Evolutionary conservation across 2,329 filamentous ascomycete species (phyloP).

Genomic region (Colletotrichum noveboracense): DNA sequence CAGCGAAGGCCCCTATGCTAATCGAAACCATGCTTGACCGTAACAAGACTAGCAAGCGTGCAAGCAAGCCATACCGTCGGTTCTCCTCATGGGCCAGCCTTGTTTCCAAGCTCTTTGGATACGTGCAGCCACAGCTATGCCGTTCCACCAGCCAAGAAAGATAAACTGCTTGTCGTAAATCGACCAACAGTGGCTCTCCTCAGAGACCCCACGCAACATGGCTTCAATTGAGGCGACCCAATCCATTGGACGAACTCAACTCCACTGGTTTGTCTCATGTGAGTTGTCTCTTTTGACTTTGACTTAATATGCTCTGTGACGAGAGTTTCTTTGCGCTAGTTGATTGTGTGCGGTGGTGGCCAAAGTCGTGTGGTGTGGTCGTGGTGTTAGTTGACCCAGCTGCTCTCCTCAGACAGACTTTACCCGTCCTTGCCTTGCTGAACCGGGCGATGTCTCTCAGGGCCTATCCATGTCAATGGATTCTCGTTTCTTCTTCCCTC

Average conservation of each 20-base stretch:
- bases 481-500: not conserved
- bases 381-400: not conserved
- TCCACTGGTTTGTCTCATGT: conserved; percentile 8
- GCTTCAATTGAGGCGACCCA: not conserved
- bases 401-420: not conserved
- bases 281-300: conserved; percentile 7
- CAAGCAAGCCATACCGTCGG: not conserved
- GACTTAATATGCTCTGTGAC: not conserved
- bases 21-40: conserved; percentile 5
- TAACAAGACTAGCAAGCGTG: conserved; percentile 1
- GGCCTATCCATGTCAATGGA: not conserved
- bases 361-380: not conserved
- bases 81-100: conserved; percentile 3
- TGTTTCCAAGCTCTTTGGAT: conserved; percentile 4
- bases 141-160: conserved; percentile 26
- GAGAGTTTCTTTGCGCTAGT: not conserved
- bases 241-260: not conserved
- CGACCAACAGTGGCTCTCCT: conserved; percentile 16
- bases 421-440: not conserved
- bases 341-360: not conserved
- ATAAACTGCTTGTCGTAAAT: conserved; percentile 14
- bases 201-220: not conserved
- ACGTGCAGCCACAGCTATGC: conserved; percentile 14
- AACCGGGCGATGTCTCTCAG: not conserved
- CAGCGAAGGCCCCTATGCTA: not conserved